Conservation (phyloP, 352 stramenopile species). For the Phytophthora pisi region DNA sequence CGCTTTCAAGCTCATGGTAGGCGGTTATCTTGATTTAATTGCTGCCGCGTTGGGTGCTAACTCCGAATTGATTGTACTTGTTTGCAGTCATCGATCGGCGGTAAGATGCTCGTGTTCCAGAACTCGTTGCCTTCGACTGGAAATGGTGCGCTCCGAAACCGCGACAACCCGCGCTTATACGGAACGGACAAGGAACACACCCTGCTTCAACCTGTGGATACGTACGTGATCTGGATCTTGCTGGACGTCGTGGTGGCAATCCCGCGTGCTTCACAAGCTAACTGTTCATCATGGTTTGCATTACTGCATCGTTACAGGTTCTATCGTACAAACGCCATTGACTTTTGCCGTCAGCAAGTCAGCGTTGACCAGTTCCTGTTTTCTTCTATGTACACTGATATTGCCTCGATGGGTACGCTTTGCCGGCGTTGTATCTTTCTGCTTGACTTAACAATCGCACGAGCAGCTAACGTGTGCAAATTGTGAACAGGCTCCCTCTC, state of each 20-base stretch:
- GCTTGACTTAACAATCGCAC: background rate
- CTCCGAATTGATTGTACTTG: background rate
- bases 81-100: slow-evolving; percentile 77
- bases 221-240: slow-evolving; percentile 41
- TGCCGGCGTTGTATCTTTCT: background rate
- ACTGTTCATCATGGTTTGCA: background rate
- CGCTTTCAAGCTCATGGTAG: slow-evolving; percentile 97
- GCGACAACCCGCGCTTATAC: slow-evolving; percentile 81
- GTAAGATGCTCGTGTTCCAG: slow-evolving; percentile 91
- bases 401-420: slow-evolving; percentile 91
- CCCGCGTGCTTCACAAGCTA: background rate
- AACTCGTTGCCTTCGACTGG: slow-evolving; percentile 81
- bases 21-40: slow-evolving; percentile 34
- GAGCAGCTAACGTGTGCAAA: slow-evolving; percentile 16
- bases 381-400: slow-evolving; percentile 95
- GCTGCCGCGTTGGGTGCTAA: background rate
- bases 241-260: background rate
- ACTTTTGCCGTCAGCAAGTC: slow-evolving; percentile 98
- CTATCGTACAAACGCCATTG: slow-evolving; percentile 93
- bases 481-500: slow-evolving; percentile 81
- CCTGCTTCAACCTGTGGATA: slow-evolving; percentile 90
- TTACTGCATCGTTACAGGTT: slow-evolving; percentile 55
- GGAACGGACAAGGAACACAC: slow-evolving; percentile 91
- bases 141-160: slow-evolving; percentile 81
- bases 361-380: slow-evolving; percentile 99